Percentiles rank a stretch among this genome's conserved stretches.
Conservation (phyloP, 345 rosid species). For the Punica granatum region DNA sequence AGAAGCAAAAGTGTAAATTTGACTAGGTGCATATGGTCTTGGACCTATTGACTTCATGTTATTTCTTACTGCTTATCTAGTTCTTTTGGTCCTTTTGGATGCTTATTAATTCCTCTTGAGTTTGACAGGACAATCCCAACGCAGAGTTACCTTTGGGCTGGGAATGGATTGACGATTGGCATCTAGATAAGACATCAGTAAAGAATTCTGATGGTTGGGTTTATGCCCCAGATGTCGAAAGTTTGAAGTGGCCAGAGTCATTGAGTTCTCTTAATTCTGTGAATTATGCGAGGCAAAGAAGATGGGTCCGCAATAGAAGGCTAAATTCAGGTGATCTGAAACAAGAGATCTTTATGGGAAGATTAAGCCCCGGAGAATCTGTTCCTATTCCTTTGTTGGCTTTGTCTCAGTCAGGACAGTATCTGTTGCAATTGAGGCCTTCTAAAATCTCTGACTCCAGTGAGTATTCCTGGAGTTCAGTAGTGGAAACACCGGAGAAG, state of each 20-base stretch:
- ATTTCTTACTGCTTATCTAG: not conserved
- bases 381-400: conserved; percentile 68
- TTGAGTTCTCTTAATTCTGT: conserved; percentile 29
- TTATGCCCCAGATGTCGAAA: conserved; percentile 52
- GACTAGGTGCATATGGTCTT: not conserved
- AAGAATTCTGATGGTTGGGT: conserved; percentile 55
- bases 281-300: conserved; percentile 56
- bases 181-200: conserved; percentile 36
- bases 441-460: conserved; percentile 25
- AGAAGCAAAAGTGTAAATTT: not conserved
- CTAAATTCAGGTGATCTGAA: conserved; percentile 20
- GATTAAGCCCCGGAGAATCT: conserved; percentile 60
- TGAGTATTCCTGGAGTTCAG: conserved; percentile 85
- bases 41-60: not conserved
- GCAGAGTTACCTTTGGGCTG: conserved; percentile 37
- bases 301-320: conserved; percentile 50
- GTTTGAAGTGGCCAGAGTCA: conserved; percentile 52
- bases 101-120: conserved; percentile 3
- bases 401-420: conserved; percentile 49
- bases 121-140: conserved; percentile 15
- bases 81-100: not conserved
- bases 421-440: conserved; percentile 63
- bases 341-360: conserved; percentile 53
- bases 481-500: conserved; percentile 36
- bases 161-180: conserved; percentile 62